Evolutionary conservation across 2,329 filamentous ascomycete genomes (phyloP).

Genomic region (Pestalotiopsis sp.): DNA sequence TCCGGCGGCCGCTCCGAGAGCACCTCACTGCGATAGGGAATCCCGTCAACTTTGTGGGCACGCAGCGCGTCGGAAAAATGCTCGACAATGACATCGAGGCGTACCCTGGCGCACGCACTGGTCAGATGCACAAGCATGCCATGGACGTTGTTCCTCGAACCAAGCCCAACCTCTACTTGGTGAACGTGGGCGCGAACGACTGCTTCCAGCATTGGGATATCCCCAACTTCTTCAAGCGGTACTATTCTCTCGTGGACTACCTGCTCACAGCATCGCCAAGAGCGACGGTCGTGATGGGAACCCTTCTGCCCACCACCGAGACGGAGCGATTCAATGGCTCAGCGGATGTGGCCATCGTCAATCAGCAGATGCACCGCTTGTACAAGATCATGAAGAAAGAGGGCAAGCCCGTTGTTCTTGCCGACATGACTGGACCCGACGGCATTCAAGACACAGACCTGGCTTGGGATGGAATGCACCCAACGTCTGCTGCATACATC

Average conservation of each 20-base stretch:
- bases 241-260: constrained; percentile 27
- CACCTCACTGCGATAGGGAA: constrained; percentile 23
- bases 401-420: constrained; percentile 25
- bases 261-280: constrained; percentile 22
- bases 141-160: constrained; percentile 21
- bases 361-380: constrained; percentile 24
- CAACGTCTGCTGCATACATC: constrained; percentile 23
- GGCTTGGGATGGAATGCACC: constrained; percentile 26
- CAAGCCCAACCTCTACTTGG: constrained; percentile 27
- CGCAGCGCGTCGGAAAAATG: constrained; percentile 25
- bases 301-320: constrained; percentile 26
- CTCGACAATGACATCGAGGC: constrained; percentile 29
- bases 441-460: constrained; percentile 24
- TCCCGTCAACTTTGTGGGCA: constrained; percentile 28
- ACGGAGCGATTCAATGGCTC: constrained; percentile 15
- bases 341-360: constrained; percentile 22
- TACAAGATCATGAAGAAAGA: constrained; percentile 22
- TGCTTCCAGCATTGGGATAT: constrained; percentile 27
- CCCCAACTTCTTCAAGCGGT: constrained; percentile 25
- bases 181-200: constrained; percentile 29
- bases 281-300: constrained; percentile 26
- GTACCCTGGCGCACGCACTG: constrained; percentile 26
- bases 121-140: constrained; percentile 26
- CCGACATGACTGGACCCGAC: constrained; percentile 25
- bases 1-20: constrained; percentile 27